phyloP scores from a whole-genome alignment of 495 filamentous ascomycete species.

The Cercophora sp. region DNA sequence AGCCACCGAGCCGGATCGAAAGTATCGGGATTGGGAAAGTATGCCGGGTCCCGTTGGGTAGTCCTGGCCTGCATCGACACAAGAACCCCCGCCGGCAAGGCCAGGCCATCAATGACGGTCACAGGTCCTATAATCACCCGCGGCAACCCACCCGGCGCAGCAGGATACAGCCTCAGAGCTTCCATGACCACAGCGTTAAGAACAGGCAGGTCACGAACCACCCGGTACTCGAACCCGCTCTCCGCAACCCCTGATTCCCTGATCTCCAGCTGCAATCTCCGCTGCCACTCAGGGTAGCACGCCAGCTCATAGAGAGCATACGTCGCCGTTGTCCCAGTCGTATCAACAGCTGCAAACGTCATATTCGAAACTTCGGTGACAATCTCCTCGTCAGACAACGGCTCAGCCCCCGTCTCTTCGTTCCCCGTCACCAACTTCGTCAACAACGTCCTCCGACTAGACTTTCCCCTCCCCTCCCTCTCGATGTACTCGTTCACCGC shows the following conservation, averaged over 20 bases:
- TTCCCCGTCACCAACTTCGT: neutral
- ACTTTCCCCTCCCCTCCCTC: neutral
- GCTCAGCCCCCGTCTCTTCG: neutral
- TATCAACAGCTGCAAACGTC: neutral
- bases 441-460: neutral
- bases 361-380: neutral
- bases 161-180: neutral
- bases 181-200: neutral
- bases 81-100: neutral
- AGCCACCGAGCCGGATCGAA: conserved; percentile 5
- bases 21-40: conserved; percentile 9
- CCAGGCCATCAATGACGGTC: neutral
- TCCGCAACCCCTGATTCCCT: neutral
- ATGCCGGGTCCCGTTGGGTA: conserved; percentile 1
- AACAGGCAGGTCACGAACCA: neutral
- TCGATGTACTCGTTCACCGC: neutral
- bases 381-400: neutral
- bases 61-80: conserved; percentile 12
- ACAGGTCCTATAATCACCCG: neutral
- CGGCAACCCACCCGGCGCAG: neutral
- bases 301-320: neutral
- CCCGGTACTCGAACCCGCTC: neutral
- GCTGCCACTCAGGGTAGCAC: neutral
- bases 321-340: neutral
- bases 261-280: neutral